Evolutionary conservation across 345 rosid species (phyloP).

Genomic region (Melaleuca quinquenervia): DNA sequence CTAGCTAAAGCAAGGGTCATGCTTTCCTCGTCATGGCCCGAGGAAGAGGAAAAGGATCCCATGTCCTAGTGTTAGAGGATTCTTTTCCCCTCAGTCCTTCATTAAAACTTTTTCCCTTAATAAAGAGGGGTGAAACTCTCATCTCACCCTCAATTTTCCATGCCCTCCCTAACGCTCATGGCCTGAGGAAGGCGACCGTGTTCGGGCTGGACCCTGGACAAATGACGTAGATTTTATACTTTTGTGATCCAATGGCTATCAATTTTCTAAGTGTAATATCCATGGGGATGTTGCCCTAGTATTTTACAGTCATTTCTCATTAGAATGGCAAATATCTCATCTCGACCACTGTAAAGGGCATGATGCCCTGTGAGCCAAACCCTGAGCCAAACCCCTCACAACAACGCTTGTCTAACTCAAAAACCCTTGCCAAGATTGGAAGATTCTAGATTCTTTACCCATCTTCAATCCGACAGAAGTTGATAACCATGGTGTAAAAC

Average conservation of each 20-base stretch:
- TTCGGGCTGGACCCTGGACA: not conserved
- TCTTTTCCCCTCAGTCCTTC: no score
- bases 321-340: not conserved
- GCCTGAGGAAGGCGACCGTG: not conserved
- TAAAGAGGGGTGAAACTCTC: no score
- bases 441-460: not conserved
- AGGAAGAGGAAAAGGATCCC: no score
- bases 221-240: not conserved
- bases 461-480: not conserved
- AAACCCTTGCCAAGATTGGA: not conserved
- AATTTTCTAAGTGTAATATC: not conserved
- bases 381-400: not conserved
- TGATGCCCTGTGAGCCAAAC: not conserved
- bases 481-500: not conserved
- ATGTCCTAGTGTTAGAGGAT: no score
- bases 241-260: not conserved
- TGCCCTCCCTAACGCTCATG: no score
- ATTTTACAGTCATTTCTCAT: not conserved
- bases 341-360: not conserved
- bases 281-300: not conserved
- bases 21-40: no score
- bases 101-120: no score
- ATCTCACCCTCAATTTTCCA: no score
- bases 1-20: no score
- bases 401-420: not conserved